A percentile compares a stretch with the other conserved stretches of the same genome.
Evolutionary conservation across 2,329 filamentous ascomycete genomes (phyloP).

Genomic region (Botrytis paeoniae): DNA sequence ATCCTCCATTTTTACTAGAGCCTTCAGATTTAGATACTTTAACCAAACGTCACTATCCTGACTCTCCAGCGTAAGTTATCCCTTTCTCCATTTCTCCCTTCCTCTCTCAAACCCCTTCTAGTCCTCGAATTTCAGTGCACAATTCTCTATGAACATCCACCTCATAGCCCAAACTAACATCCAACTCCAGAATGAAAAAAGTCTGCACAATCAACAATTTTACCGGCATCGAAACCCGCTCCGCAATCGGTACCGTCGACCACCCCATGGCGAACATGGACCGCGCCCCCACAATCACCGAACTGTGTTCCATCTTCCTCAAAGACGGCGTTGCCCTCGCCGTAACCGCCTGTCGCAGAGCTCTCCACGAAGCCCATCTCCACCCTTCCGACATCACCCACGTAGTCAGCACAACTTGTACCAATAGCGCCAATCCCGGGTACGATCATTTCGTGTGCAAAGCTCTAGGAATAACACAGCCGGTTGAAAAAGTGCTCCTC

Average conservation of each 20-base stretch:
- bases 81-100: not conserved
- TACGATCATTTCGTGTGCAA: conserved; percentile 65
- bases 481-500: conserved; percentile 62
- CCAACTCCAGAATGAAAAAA: conserved; percentile 54
- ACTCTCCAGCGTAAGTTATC: conserved; percentile 54
- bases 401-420: conserved; percentile 65
- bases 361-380: conserved; percentile 53
- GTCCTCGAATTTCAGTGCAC: too few relatives aligned
- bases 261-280: conserved; percentile 60
- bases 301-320: conserved; percentile 55
- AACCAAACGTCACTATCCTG: conserved; percentile 55
- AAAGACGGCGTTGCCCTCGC: conserved; percentile 57
- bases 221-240: conserved; percentile 62
- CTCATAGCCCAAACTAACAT: not conserved
- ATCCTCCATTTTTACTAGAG: conserved; percentile 55
- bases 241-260: conserved; percentile 58
- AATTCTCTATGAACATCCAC: not conserved
- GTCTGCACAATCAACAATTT: conserved; percentile 61
- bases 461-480: conserved; percentile 53
- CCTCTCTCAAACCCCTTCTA: not conserved
- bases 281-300: conserved; percentile 51
- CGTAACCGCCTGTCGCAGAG: conserved; percentile 52
- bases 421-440: conserved; percentile 66
- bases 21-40: conserved; percentile 51
- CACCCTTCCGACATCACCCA: conserved; percentile 58